phyloP scores from a whole-genome alignment of 2,329 filamentous ascomycete species.

The Pestalotiopsis sp. region DNA sequence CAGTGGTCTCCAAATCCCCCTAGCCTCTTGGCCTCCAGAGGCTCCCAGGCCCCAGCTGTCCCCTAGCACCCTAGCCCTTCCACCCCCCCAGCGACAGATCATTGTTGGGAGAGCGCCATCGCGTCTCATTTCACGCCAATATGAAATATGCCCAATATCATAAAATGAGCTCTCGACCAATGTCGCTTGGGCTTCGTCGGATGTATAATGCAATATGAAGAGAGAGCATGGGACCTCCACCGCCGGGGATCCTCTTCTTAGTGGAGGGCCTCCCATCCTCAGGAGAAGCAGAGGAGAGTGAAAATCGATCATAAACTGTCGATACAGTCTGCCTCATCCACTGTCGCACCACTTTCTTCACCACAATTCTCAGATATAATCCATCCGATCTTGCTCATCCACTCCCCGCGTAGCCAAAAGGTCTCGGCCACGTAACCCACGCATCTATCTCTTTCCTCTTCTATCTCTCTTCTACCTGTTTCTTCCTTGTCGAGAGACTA shows the following conservation, averaged over 20 bases:
- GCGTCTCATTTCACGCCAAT: not conserved
- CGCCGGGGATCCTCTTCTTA: not conserved
- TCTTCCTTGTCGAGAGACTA: not conserved
- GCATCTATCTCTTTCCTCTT: not conserved
- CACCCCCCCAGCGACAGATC: not conserved
- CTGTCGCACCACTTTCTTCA: constrained; percentile 6
- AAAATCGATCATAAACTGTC: not conserved
- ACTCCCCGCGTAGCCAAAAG: not conserved
- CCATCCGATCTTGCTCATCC: not conserved
- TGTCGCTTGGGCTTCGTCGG: constrained; percentile 4
- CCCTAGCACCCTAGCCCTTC: not conserved
- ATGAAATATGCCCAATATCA: not conserved
- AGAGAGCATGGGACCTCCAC: not conserved
- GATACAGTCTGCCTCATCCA: constrained; percentile 7
- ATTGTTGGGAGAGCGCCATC: not conserved
- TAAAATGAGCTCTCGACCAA: not conserved
- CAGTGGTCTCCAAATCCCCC: too few relatives aligned
- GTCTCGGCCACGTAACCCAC: not conserved
- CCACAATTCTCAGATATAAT: not conserved
- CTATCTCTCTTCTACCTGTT: not conserved
- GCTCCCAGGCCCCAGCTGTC: not conserved
- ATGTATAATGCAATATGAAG: constrained; percentile 4
- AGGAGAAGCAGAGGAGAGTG: not conserved
- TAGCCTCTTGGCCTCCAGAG: too few relatives aligned
- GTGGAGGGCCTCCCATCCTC: constrained; percentile 7